phyloP scores from a whole-genome alignment of 805 yeast genomes.

The Kuraishia hungarica region DNA sequence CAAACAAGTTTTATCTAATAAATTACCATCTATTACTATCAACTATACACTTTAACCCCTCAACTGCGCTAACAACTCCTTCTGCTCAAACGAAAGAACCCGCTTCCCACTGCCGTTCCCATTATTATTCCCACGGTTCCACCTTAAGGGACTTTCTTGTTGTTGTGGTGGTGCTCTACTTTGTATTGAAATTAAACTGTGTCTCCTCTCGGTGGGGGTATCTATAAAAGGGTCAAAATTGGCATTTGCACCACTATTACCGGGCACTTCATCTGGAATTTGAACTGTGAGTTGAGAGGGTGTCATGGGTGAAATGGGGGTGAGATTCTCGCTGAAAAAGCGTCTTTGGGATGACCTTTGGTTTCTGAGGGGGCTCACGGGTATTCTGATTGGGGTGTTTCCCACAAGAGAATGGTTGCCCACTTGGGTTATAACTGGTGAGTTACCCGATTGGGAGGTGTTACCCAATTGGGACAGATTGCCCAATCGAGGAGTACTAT shows the following conservation, averaged over 20 bases:
- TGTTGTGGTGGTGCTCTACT: not conserved
- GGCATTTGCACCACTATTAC: not conserved
- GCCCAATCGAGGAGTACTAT: not conserved
- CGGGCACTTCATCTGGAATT: not conserved
- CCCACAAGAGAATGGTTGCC: too few species aligned
- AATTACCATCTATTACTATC: too few species aligned
- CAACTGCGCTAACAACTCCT: slow-evolving; percentile 37
- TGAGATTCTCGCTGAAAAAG: not conserved
- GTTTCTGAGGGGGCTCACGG: not conserved
- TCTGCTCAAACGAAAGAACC: slow-evolving; percentile 44
- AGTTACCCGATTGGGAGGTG: too few species aligned
- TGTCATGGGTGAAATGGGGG: not conserved
- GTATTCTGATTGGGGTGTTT: too few species aligned
- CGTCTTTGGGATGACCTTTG: not conserved
- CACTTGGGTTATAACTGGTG: too few species aligned
- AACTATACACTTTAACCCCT: slow-evolving; percentile 10
- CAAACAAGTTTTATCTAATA: too few species aligned
- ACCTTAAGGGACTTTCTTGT: not conserved
- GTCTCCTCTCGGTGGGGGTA: not conserved
- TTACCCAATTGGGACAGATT: not conserved
- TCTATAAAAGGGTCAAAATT: not conserved
- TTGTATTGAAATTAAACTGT: not conserved
- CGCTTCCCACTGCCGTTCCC: slow-evolving; percentile 17
- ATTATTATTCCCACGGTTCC: not conserved
- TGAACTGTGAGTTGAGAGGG: not conserved